Evolutionary conservation across 2,329 filamentous ascomycete genomes (phyloP).

Genomic region (Trichoderma guizhouense): DNA sequence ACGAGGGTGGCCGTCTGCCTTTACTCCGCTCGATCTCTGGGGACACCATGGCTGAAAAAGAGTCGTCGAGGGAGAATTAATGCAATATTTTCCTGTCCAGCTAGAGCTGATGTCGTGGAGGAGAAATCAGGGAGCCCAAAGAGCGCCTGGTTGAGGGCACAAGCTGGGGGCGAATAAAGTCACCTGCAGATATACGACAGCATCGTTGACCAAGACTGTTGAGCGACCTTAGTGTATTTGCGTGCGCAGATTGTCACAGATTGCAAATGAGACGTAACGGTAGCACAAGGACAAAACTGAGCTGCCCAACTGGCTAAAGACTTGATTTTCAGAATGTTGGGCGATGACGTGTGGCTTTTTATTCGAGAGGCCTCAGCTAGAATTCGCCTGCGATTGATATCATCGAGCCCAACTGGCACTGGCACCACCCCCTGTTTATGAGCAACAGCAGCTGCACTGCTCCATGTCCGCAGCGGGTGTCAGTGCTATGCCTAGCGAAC

Average conservation of each 20-base stretch:
- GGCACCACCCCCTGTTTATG: neutral
- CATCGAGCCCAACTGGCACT: neutral
- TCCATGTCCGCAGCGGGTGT: neutral
- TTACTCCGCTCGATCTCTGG: conserved; percentile 29
- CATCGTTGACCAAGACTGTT: neutral
- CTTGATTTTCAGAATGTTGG: neutral
- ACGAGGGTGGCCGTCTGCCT: conserved; percentile 8
- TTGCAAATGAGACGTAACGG: neutral
- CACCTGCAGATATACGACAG: neutral
- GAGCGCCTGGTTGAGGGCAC: neutral
- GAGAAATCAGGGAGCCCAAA: neutral
- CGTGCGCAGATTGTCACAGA: neutral
- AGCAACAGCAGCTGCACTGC: neutral
- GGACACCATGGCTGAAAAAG: conserved; percentile 25
- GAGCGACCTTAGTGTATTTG: neutral
- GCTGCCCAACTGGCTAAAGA: neutral
- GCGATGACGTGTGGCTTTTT: conserved; percentile 12
- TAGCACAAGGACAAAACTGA: neutral
- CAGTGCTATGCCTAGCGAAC: neutral
- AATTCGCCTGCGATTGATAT: conserved; percentile 3
- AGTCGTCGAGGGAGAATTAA: neutral
- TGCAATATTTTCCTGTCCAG: neutral
- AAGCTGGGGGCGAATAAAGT: neutral
- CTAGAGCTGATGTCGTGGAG: neutral
- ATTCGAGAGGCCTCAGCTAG: conserved; percentile 2